phyloP scores from a whole-genome alignment of 306 rosid genomes.

The Spatholobus suberectus region DNA sequence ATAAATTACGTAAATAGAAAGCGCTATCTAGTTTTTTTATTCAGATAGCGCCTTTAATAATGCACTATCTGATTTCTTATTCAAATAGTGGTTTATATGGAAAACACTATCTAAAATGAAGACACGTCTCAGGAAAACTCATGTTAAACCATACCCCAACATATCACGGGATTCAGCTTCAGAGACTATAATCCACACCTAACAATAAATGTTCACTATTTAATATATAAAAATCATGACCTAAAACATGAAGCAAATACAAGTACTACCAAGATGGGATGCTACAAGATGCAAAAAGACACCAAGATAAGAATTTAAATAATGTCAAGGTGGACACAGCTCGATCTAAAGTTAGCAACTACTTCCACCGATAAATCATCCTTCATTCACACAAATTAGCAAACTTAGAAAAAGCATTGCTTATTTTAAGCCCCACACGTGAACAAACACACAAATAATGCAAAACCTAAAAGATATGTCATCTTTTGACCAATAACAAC shows the following conservation, averaged over 20 bases:
- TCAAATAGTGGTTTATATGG: neutral
- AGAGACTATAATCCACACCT: neutral
- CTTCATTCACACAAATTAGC: neutral
- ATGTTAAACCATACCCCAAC: neutral
- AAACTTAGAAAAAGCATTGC: neutral
- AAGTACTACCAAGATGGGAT: neutral
- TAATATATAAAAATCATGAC: neutral
- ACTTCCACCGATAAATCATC: neutral
- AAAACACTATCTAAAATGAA: neutral
- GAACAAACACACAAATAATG: neutral
- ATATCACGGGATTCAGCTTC: neutral
- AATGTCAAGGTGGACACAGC: neutral
- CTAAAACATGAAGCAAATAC: neutral
- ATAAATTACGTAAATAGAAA: neutral
- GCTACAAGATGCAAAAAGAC: neutral
- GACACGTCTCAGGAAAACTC: neutral
- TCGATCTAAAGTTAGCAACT: conserved; percentile 5
- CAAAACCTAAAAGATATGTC: neutral
- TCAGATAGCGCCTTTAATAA: too few relatives aligned
- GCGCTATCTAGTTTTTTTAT: neutral
- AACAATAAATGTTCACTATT: neutral
- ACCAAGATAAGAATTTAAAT: neutral
- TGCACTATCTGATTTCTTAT: neutral
- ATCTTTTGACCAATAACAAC: neutral
- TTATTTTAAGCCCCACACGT: neutral